Evolutionary conservation across 2,329 filamentous ascomycete species (phyloP).

Genomic region (Emmonsiellopsis sp.): DNA sequence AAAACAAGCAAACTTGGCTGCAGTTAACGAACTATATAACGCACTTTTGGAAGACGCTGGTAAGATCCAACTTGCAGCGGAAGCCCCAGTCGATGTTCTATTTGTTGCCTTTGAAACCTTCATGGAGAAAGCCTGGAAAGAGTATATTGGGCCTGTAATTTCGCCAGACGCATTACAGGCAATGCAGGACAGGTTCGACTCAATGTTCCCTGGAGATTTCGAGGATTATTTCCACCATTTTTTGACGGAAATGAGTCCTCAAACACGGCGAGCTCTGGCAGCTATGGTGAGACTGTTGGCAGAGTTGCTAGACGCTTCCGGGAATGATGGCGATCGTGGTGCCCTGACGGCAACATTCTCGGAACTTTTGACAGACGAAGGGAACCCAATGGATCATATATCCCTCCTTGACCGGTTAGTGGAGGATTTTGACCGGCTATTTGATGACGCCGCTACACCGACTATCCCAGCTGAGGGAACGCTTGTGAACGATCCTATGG

Average conservation of each 20-base stretch:
- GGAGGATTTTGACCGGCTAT: conserved; percentile 82
- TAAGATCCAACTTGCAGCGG: conserved; percentile 64
- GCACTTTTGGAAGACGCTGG: conserved; percentile 73
- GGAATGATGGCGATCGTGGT: conserved; percentile 83
- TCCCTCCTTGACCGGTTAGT: conserved; percentile 82
- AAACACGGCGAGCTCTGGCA: conserved; percentile 67
- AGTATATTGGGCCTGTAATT: conserved; percentile 79
- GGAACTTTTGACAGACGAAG: conserved; percentile 71
- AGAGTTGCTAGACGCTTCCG: conserved; percentile 79
- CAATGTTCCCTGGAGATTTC: conserved; percentile 38
- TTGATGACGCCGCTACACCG: conserved; percentile 53
- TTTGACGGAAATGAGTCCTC: conserved; percentile 45
- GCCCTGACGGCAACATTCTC: conserved; percentile 82
- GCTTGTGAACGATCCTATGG: conserved; percentile 48
- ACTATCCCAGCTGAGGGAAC: conserved; percentile 35
- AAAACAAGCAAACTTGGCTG: conserved; percentile 61
- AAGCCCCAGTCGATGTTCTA: conserved; percentile 71
- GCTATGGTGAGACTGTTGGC: conserved; percentile 77
- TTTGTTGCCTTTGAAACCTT: conserved; percentile 95
- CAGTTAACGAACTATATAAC: conserved; percentile 86
- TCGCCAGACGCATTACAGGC: conserved; percentile 60
- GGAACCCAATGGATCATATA: conserved; percentile 72
- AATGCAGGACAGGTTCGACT: conserved; percentile 51
- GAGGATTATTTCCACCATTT: conserved; percentile 49
- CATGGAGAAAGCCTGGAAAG: conserved; percentile 74